Evolutionary conservation across 768 basidiomycete genomes (phyloP).

Genomic region (Boletus subcaerulescens): DNA sequence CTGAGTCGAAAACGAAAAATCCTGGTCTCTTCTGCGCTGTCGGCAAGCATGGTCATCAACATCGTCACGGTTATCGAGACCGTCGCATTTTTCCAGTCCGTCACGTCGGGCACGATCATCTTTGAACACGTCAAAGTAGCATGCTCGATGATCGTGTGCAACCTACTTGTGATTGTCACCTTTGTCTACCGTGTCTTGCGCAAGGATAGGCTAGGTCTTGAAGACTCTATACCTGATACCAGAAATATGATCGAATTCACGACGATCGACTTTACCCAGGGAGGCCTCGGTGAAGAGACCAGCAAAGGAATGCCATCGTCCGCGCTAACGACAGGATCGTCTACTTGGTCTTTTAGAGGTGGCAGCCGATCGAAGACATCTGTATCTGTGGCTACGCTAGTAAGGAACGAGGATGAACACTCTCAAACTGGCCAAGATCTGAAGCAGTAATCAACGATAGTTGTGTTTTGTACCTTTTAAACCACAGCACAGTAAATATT

Average conservation of each 20-base stretch:
- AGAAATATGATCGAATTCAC: conserved; percentile 7
- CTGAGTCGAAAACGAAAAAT: conserved; percentile 15
- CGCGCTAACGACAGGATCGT: background rate
- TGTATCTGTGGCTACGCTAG: background rate
- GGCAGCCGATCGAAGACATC: background rate
- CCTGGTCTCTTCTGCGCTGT: conserved; percentile 21
- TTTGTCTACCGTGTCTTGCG: conserved; percentile 17
- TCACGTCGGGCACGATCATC: conserved; percentile 14
- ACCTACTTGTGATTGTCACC: conserved; percentile 20
- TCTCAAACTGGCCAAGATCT: background rate
- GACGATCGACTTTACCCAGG: conserved; percentile 3
- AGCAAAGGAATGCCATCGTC: background rate
- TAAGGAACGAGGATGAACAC: background rate
- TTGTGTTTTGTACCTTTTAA: no score
- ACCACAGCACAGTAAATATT: no score
- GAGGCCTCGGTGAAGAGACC: background rate
- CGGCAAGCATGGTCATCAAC: conserved; percentile 21
- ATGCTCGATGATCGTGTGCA: conserved; percentile 21
- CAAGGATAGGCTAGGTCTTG: background rate
- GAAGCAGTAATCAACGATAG: no score
- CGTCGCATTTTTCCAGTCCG: background rate
- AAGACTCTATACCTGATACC: background rate
- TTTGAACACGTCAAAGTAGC: conserved; percentile 23
- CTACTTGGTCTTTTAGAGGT: conserved; percentile 4
- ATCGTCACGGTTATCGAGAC: conserved; percentile 17